phyloP scores from a whole-genome alignment of 1,284 basidiomycete genomes.

The Calocybe gambosa region DNA sequence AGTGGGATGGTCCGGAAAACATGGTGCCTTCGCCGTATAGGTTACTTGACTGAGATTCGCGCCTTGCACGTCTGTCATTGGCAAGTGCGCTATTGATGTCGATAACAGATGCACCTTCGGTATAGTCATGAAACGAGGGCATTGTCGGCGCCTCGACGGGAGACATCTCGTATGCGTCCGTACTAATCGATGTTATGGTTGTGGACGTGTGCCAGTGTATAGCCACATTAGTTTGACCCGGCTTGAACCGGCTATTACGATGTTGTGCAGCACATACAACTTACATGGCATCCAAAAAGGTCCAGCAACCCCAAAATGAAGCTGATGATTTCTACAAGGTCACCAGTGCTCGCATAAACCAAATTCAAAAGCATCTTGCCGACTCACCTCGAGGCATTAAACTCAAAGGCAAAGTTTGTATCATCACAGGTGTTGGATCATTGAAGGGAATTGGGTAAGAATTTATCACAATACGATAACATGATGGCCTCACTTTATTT shows the following conservation, averaged over 20 bases:
- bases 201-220: background rate
- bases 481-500: conserved; percentile 6
- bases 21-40: conserved; percentile 58
- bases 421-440: conserved; percentile 85
- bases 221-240: background rate
- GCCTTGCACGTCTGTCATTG: conserved; percentile 43
- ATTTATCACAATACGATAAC: conserved; percentile 3
- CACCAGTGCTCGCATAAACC: conserved; percentile 58
- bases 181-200: conserved; percentile 15
- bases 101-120: conserved; percentile 72
- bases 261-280: background rate
- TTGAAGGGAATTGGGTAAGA: conserved; percentile 79
- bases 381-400: conserved; percentile 48
- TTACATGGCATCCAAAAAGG: conserved; percentile 23
- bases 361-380: conserved; percentile 67
- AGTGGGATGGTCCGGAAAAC: conserved; percentile 73
- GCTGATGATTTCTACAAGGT: conserved; percentile 45
- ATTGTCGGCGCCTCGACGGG: conserved; percentile 30
- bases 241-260: background rate
- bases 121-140: conserved; percentile 53
- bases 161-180: conserved; percentile 34
- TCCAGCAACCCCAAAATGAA: conserved; percentile 20
- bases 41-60: conserved; percentile 59
- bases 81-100: conserved; percentile 59
- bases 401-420: conserved; percentile 79